A percentile compares a stretch with the other conserved stretches of the same genome.
These are phyloP conservation scores for Fusarium acutatum DNA, from an alignment of 2,329 filamentous ascomycete species.

Conservation along the genomic window DNA sequence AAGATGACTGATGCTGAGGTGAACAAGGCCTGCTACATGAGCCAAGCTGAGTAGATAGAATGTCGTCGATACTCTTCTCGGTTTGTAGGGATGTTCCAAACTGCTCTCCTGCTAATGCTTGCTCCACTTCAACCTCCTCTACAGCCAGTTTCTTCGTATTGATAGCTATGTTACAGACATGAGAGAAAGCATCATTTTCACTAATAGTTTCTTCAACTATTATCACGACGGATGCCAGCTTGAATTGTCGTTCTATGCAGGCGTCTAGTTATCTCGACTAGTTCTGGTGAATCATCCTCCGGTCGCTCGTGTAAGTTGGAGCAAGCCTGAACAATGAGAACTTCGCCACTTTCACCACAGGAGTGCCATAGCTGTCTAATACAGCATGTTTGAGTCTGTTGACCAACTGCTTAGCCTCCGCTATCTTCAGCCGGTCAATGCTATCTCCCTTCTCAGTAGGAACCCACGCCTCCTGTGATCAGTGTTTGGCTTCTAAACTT, in stretches of 20 bases:
- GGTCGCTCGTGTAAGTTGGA: neutral
- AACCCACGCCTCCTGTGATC: neutral
- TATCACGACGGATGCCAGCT: neutral
- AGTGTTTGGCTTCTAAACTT: neutral
- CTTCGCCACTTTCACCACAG: neutral
- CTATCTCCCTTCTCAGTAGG: neutral
- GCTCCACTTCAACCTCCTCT: neutral
- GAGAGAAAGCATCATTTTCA: neutral
- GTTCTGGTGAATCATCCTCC: neutral
- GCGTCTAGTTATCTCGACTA: neutral
- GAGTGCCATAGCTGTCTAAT: neutral
- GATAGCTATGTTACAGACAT: neutral
- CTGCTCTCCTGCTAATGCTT: neutral
- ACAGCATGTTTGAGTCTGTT: neutral
- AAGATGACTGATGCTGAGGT: neutral
- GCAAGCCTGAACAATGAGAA: neutral
- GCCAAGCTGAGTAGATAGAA: neutral
- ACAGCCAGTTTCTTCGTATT: neutral
- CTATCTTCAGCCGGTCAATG: neutral
- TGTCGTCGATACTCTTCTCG: neutral
- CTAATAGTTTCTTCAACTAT: too few relatives aligned
- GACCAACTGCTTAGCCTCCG: neutral
- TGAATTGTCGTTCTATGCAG: neutral
- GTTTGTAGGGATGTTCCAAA: neutral
- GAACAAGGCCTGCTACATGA: neutral